phyloP scores from a whole-genome alignment of 1,284 basidiomycete species.

The Fistulina hepatica region DNA sequence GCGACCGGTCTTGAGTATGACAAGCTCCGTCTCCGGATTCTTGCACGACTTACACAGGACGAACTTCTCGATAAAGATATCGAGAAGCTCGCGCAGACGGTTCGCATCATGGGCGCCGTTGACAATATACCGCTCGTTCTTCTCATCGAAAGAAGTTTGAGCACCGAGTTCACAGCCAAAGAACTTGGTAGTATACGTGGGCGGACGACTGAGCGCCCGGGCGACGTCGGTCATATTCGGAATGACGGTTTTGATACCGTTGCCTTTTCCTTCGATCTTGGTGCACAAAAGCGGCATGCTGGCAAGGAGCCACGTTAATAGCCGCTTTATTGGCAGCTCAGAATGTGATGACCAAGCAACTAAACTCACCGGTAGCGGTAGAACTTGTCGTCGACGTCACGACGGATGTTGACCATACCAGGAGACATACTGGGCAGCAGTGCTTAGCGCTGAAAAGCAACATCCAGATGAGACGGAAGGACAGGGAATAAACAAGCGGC shows the following conservation, averaged over 20 bases:
- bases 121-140: conserved; percentile 97
- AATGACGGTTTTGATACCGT: conserved; percentile 98
- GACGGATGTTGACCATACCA: conserved; percentile 90
- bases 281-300: conserved; percentile 93
- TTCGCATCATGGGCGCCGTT: conserved; percentile 93
- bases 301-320: conserved; percentile 9
- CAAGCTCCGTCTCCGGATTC: conserved; percentile 97
- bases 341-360: conserved; percentile 6
- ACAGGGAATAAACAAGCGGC: conserved; percentile 21
- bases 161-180: conserved; percentile 98
- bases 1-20: conserved; percentile 69
- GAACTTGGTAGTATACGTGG: conserved; percentile 97
- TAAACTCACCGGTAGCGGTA: conserved; percentile 69
- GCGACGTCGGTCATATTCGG: conserved; percentile 99
- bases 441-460: conserved; percentile 42
- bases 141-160: conserved; percentile 93
- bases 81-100: conserved; percentile 91
- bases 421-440: conserved; percentile 73
- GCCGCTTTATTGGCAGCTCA: not conserved
- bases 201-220: conserved; percentile 88
- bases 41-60: conserved; percentile 97
- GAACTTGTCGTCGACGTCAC: conserved; percentile 94
- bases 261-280: conserved; percentile 98
- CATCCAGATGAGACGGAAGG: not conserved
- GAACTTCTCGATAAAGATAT: conserved; percentile 96